Evolutionary conservation across 1,284 basidiomycete species (phyloP).

Genomic region (Sutorius eximius): DNA sequence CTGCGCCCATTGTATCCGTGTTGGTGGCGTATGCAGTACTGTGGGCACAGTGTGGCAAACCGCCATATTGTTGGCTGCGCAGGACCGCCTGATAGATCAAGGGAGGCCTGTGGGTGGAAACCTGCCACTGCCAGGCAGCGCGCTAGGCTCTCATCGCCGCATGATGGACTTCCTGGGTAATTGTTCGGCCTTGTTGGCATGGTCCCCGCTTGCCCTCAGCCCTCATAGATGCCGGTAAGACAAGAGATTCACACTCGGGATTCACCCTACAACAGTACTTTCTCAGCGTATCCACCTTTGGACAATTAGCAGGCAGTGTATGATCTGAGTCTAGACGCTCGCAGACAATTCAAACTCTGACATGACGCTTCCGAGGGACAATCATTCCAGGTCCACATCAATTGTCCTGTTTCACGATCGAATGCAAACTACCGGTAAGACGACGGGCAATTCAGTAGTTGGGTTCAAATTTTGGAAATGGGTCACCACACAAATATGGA

Average conservation of each 20-base stretch:
- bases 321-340: not conserved
- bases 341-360: constrained; percentile 8
- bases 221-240: constrained; percentile 10
- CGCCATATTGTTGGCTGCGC: constrained; percentile 13
- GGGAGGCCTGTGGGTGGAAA: not conserved
- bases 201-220: constrained; percentile 19
- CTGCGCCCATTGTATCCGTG: not conserved
- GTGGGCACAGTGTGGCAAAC: not conserved
- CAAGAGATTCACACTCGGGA: constrained; percentile 23
- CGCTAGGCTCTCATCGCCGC: constrained; percentile 1
- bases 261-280: constrained; percentile 11
- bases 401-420: constrained; percentile 6
- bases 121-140: not conserved
- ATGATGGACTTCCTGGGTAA: constrained; percentile 10
- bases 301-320: constrained; percentile 13
- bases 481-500: constrained; percentile 1
- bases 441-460: not conserved
- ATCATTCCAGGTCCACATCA: not conserved
- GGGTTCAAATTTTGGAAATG: constrained; percentile 1
- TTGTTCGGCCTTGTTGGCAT: constrained; percentile 24
- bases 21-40: not conserved
- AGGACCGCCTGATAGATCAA: constrained; percentile 6
- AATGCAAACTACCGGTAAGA: not conserved
- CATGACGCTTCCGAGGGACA: not conserved
- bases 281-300: constrained; percentile 5